Evolutionary conservation across 2,329 filamentous ascomycete genomes (phyloP), one percentile per base, ranked within the genome.

Genomic region (Phialophora tarda): DNA sequence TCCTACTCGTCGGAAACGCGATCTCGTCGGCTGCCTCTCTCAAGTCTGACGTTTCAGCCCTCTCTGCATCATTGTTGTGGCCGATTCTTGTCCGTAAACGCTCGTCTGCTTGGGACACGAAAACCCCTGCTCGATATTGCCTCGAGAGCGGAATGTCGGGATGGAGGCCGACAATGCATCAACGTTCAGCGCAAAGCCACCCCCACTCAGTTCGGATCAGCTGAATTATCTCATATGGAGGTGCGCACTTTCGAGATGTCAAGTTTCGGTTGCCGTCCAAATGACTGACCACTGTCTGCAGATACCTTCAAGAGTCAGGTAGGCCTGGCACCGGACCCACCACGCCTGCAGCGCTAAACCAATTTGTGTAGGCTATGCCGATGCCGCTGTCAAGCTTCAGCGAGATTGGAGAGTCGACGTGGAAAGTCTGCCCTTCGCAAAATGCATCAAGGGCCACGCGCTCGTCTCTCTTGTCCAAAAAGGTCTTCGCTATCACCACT

Each of bases 171-270:
- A 72, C 56, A 70, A 66, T 66, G 53, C 69, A 62, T 66, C 70
- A 47, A 69, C 68, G 21, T 67, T 70, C 65, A 69, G 80, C 78
- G 74, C 81, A 63, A 72, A 68, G 65, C 71, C 72, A 30, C 71
- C 72, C 56, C 69, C 70, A 61, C 78, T 86, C 69, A 84, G 80
- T 73, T 84, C 82, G 71, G 83, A 89, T 80, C 86, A 89, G 76
- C 83, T 90, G 75, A 90, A 89, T 79, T 89, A 89, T 79, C 80
- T 89, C 75, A 87, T 90, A 77, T 88, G 87, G 84, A 86, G 87
- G 83, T 89, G 84, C 64, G 82, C 78, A 17, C 62, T n/a, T 50
- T 30, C 41, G 58, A 26, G 62, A 58, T 28, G 38, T 11, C 30
- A 21, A 21, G 26, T 47, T 38, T 30, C 23, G 38, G 38, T 24